Percentiles rank a stretch among this genome's conserved stretches.
phyloP scores from a whole-genome alignment of 2,329 filamentous ascomycete genomes.

The Penicillium sp. region DNA sequence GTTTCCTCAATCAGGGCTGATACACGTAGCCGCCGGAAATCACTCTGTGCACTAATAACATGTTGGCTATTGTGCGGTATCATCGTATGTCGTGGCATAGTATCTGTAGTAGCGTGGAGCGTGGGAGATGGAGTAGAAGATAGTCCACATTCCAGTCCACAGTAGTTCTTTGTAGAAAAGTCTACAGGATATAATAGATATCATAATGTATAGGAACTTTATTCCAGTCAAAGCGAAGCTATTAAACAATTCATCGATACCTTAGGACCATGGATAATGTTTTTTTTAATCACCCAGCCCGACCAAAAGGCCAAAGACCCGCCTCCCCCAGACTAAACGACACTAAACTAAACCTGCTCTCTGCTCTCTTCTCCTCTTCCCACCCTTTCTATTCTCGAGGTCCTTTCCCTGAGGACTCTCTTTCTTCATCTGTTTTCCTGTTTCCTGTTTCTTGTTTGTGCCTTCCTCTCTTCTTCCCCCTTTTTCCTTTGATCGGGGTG shows the following conservation, averaged over 20 bases:
- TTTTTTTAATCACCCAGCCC: not conserved
- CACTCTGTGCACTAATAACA: not conserved
- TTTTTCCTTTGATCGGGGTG: conserved; percentile 10
- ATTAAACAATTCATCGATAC: too few relatives aligned
- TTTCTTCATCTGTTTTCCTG: conserved; percentile 18
- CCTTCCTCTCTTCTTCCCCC: conserved; percentile 6
- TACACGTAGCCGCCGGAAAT: not conserved
- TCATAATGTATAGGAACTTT: too few relatives aligned
- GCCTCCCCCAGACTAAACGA: conserved; percentile 21
- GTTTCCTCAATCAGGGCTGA: not conserved
- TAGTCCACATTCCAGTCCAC: too few relatives aligned
- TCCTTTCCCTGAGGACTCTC: conserved; percentile 13
- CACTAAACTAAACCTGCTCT: conserved; percentile 15
- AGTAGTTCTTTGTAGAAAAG: too few relatives aligned
- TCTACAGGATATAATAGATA: too few relatives aligned
- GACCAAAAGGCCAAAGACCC: conserved; percentile 9
- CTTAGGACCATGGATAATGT: not conserved
- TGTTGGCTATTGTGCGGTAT: not conserved
- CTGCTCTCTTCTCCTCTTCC: conserved; percentile 15
- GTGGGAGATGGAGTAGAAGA: not conserved
- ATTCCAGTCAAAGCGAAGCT: too few relatives aligned
- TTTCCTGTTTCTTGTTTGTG: conserved; percentile 10
- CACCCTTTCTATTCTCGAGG: conserved; percentile 16
- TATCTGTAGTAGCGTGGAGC: not conserved
- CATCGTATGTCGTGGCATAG: not conserved